Percentiles rank a stretch among this genome's conserved stretches.
These are phyloP conservation scores for Solanum rostratum DNA, from an alignment of 257 asterid genomes.

Conservation along the genomic window DNA sequence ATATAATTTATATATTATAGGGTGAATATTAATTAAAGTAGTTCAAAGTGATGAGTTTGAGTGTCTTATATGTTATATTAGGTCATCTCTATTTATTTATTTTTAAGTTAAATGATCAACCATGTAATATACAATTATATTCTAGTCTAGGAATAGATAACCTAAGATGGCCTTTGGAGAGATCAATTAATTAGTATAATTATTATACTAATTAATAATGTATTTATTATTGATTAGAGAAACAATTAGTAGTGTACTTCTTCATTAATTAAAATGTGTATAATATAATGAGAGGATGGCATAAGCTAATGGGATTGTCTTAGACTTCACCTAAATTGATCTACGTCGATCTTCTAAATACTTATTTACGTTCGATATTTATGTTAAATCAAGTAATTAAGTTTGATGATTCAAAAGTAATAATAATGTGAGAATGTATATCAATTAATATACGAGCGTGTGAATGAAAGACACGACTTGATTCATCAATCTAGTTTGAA, in stretches of 20 bases:
- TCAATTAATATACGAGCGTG: background rate
- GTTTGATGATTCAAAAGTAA: too few species aligned
- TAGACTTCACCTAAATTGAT: background rate
- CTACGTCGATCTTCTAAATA: background rate
- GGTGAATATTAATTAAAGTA: background rate
- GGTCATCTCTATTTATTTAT: slow-evolving; percentile 4
- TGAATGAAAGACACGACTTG: background rate
- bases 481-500: background rate
- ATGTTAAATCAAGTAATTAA: background rate
- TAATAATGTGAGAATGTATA: background rate
- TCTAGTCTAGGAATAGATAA: slow-evolving; percentile 10
- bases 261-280: background rate
- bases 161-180: slow-evolving; percentile 27
- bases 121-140: background rate
- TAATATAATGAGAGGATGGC: background rate
- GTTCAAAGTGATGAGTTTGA: background rate
- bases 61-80: background rate
- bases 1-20: background rate
- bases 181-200: background rate
- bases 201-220: background rate
- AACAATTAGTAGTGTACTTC: background rate
- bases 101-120: background rate
- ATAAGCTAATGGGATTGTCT: background rate
- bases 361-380: background rate
- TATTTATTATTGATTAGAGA: background rate